Percentiles rank a stretch among this genome's conserved stretches.
Evolutionary conservation across 495 filamentous ascomycete species (phyloP).

Genomic region (Cercophora newfieldiana): DNA sequence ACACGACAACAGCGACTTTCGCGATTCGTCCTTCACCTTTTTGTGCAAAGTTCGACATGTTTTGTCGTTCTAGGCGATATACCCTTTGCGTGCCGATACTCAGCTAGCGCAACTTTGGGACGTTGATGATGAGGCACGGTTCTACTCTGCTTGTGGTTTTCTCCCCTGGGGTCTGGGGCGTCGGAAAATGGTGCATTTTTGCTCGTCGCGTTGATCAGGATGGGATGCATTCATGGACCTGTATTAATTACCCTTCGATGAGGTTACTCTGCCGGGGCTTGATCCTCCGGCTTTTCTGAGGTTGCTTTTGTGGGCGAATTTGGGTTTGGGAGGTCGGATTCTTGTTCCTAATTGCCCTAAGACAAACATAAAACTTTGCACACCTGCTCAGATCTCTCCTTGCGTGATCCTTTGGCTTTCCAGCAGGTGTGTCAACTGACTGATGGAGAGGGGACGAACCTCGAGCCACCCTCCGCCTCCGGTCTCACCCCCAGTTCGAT

Average conservation of each 20-base stretch:
- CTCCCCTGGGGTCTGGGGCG: slow-evolving; percentile 14
- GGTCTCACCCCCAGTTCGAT: neutral
- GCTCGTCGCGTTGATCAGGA: slow-evolving; percentile 23
- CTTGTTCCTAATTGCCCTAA: slow-evolving; percentile 31
- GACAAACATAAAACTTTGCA: slow-evolving; percentile 35
- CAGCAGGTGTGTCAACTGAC: too few relatives aligned
- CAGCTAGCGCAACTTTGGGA: slow-evolving; percentile 18
- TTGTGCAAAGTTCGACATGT: slow-evolving; percentile 35
- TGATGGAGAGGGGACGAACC: too few relatives aligned
- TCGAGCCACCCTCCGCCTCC: too few relatives aligned
- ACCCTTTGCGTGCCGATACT: slow-evolving; percentile 4
- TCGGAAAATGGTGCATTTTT: slow-evolving; percentile 22
- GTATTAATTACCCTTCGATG: slow-evolving; percentile 24
- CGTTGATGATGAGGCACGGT: slow-evolving; percentile 16
- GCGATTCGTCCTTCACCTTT: slow-evolving; percentile 12
- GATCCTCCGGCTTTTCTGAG: slow-evolving; percentile 30
- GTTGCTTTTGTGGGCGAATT: slow-evolving; percentile 16
- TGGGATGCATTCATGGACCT: slow-evolving; percentile 23
- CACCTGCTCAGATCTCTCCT: neutral
- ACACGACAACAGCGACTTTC: slow-evolving; percentile 33
- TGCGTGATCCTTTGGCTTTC: too few relatives aligned
- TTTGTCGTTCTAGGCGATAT: slow-evolving; percentile 22
- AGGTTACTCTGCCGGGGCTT: slow-evolving; percentile 29
- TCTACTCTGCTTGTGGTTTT: slow-evolving; percentile 20
- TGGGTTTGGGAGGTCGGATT: slow-evolving; percentile 20